A percentile compares a stretch with the other conserved stretches of the same genome.
Conservation (phyloP, 2,329 filamentous ascomycete genomes). For the Cercospora sojina region DNA sequence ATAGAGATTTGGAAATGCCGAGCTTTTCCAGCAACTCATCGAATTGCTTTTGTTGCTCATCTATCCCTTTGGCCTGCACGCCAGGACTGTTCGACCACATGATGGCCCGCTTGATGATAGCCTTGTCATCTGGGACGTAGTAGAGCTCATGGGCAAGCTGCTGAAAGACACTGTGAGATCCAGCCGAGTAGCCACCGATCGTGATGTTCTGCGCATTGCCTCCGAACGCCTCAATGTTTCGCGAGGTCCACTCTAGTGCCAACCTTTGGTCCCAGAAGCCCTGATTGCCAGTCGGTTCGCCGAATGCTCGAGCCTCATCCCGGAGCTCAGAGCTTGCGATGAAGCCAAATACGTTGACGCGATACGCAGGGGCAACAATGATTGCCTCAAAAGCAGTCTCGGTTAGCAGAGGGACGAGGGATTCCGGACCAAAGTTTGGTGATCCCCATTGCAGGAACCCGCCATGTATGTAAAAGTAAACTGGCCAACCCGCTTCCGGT, state of each 20-base stretch:
- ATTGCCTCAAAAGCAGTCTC: conserved; percentile 53
- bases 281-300: conserved; percentile 49
- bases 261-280: conserved; percentile 59
- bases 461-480: conserved; percentile 57
- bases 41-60: conserved; percentile 53
- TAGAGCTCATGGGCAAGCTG: conserved; percentile 58
- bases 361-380: conserved; percentile 57
- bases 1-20: conserved; percentile 44
- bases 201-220: conserved; percentile 54
- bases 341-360: conserved; percentile 58
- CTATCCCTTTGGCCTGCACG: conserved; percentile 52
- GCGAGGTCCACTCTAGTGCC: conserved; percentile 56
- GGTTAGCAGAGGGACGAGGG: conserved; percentile 48
- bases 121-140: conserved; percentile 45
- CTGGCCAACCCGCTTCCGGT: conserved; percentile 53
- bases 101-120: conserved; percentile 52
- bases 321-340: conserved; percentile 52
- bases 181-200: conserved; percentile 57
- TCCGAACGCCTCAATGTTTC: conserved; percentile 52
- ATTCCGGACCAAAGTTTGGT: conserved; percentile 46
- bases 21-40: conserved; percentile 50
- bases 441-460: conserved; percentile 59
- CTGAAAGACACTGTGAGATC: conserved; percentile 57
- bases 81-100: conserved; percentile 58
- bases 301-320: conserved; percentile 41